Base-by-base conservation (phyloP, 2,329 filamentous ascomycete species). In the Coniella lustricola region DNA sequence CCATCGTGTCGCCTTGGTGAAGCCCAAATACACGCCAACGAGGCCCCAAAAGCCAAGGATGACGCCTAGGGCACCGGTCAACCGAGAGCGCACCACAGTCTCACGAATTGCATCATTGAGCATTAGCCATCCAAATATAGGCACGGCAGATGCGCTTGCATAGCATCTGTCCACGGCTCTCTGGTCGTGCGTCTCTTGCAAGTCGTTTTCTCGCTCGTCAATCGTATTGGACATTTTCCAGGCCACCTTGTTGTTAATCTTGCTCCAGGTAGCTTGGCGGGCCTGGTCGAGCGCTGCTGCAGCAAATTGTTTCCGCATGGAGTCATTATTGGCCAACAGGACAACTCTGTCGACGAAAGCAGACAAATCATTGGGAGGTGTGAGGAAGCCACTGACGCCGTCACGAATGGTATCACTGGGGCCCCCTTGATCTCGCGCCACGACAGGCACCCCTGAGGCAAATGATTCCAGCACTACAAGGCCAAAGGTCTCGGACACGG, bases 401-500 rank as follows among this genome's bases (percentile, higher is more conserved):
- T 86, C 67, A 21, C 71, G 67, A 32, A 87, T 73, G 46, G 82
- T 85, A 58, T 87, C 82, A 32, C 79, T 82, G 1, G 83, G 83
- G 0, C 84, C 83, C 9, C 83, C 83, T 59, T 84, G 79, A 56
- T 86, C 81, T 39, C 84, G 73, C 3, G 83, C 83, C 45, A 87
- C 71, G 20, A 87, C 82, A 0, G 82, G 82, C 2, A 87, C 72
- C 3, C 82, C 81, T 54, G 81, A 84, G 0, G 82, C 82, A 82
- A 87, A 85, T 3, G 79, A 78, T 62, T 86, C 83, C 2, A 86
- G 67, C 1, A 86, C 82, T 0, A 87, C 82, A 9, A 87, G 68
- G 0, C 83, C 83, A 61, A 87, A 86, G 0, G 83, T 87, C 63
- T 87, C 83, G 1, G 82, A 86, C 49, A 86, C 69, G 18, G 80